Evolutionary conservation across 176 grass and related monocot genomes (phyloP), one percentile per base, ranked within the genome.

Genomic region (Thinopyrum elongatum): DNA sequence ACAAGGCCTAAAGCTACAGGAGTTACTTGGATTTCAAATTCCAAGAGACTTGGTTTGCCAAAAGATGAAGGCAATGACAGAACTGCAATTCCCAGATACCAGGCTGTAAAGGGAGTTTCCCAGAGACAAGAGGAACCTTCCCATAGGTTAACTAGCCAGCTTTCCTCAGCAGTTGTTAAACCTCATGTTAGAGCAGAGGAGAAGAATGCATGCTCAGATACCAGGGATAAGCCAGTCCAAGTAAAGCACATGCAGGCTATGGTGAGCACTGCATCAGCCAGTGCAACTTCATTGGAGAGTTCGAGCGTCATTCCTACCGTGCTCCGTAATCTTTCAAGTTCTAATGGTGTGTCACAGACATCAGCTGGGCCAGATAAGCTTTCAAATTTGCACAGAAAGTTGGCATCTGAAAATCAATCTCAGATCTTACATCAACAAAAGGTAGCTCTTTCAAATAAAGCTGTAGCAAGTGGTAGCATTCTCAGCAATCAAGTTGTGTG

Each of bases 191-290:
- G 44, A 73, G 53, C 55, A 79, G 84, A 78, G 65, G 77, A 66
- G 79, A 90, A 73, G 84, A 83, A 57, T 74, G 84, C 76, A 82
- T 31, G 23, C 74, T 73, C 57, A 79, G 79, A 79, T 90, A 65
- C 65, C 79, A 83, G 8, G 51, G 65, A 71, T 73, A 86, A 70
- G 67, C 53, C 36, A 86, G 53, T 63, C 33, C 65, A 22, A 33
- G 84, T 41, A 71, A 71, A 65, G 77, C 55, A 78, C 47, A 57
- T 83, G 88, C 73, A 65, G 21, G 63, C 62, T 70, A 30, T 12
- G 8, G 74, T 57, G 33, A 90, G 28, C 33, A 79, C 42, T 79
- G 65, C 16, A 36, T 70, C 55, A 57, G 33, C 63, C 55, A 73
- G 41, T 83, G 86, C 80, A 72, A 58, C 55, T 86, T 25, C 23